These are phyloP conservation scores for Eucalyptus victrix DNA, from an alignment of 345 rosid species.

Conservation along the genomic window DNA sequence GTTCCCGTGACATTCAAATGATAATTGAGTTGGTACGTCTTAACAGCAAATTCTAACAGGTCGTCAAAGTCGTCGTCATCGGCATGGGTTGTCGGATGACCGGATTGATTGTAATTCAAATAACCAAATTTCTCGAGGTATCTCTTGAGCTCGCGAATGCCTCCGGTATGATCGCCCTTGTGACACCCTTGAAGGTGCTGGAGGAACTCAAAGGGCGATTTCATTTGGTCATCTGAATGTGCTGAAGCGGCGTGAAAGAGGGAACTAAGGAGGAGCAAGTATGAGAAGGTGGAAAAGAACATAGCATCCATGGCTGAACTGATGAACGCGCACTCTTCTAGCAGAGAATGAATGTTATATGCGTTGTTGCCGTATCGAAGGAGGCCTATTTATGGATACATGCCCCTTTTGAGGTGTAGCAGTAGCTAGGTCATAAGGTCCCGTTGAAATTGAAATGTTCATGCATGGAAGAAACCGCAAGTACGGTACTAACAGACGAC, in stretches of 20 bases:
- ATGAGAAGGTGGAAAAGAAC: not conserved
- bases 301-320: not conserved
- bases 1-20: conserved; percentile 1
- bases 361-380: not conserved
- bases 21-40: conserved; percentile 17
- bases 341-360: not conserved
- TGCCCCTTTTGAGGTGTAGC: not conserved
- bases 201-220: conserved; percentile 8
- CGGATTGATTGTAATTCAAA: not conserved
- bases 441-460: not conserved
- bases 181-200: conserved; percentile 12
- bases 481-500: not conserved
- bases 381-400: not conserved
- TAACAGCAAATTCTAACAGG: conserved; percentile 8
- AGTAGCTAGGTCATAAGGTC: not conserved
- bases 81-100: not conserved
- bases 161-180: conserved; percentile 14
- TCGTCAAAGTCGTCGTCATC: conserved; percentile 9
- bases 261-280: not conserved
- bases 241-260: not conserved
- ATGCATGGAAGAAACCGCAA: not conserved
- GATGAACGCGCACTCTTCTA: not conserved
- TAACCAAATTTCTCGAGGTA: conserved; percentile 25
- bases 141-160: conserved; percentile 9
- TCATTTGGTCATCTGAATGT: not conserved